Evolutionary conservation across 176 grass and related monocot genomes (phyloP).

Genomic region (Triticum urartu): DNA sequence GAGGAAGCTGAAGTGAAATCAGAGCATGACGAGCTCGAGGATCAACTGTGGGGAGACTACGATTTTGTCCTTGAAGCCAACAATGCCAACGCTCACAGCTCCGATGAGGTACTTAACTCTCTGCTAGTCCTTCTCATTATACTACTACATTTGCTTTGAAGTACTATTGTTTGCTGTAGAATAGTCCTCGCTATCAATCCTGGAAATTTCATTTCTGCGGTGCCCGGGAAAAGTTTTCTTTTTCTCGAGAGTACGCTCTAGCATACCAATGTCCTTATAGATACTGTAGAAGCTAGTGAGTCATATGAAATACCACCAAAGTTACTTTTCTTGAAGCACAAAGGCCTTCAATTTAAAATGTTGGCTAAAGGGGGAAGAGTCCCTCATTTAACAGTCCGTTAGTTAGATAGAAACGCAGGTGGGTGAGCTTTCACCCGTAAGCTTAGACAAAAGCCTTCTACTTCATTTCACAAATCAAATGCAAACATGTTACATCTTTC

Average conservation of each 20-base stretch:
- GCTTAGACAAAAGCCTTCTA: not conserved
- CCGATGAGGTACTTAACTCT: slow-evolving; percentile 32
- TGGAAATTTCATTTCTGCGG: not conserved
- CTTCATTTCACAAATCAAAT: not conserved
- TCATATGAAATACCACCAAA: not conserved
- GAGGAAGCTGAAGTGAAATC: slow-evolving; percentile 19
- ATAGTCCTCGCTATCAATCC: not conserved
- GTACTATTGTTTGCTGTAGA: not conserved
- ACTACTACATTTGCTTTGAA: not conserved
- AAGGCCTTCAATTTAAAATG: too few relatives aligned
- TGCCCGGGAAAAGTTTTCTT: too few relatives aligned
- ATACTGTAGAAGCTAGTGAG: not conserved
- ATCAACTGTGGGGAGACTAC: slow-evolving; percentile 30
- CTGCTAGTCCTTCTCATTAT: not conserved
- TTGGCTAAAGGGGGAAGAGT: too few relatives aligned
- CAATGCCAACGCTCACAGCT: not conserved
- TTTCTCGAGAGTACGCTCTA: too few relatives aligned
- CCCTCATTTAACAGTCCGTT: too few relatives aligned
- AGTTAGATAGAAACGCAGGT: too few relatives aligned
- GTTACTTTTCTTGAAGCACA: too few relatives aligned
- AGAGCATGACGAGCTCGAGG: not conserved
- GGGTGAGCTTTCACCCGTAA: too few relatives aligned
- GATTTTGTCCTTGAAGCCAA: not conserved
- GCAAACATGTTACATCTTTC: not conserved
- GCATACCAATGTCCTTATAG: too few relatives aligned